A percentile compares a stretch with the other conserved stretches of the same genome.
These are phyloP conservation scores for Thalassiosira livingstoniorum DNA, from an alignment of 352 stramenopile genomes.

Conservation along the genomic window DNA sequence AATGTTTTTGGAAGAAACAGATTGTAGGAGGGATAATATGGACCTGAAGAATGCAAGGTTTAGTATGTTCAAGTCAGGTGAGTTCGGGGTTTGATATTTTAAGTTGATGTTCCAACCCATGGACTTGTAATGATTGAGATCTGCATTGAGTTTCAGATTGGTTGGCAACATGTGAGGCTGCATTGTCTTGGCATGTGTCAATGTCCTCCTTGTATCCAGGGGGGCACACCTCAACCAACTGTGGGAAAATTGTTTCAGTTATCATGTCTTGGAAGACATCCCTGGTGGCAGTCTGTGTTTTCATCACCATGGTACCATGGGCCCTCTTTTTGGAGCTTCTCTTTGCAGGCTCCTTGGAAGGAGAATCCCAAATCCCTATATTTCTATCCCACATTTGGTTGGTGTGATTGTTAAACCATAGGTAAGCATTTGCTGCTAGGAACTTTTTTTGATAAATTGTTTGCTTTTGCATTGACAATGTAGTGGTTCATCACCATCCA, in stretches of 20 bases:
- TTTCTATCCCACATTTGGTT: conserved; percentile 29
- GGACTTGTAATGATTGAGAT: too few species aligned
- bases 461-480: conserved; percentile 23
- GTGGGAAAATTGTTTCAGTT: conserved; percentile 27
- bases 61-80: conserved; percentile 42
- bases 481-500: conserved; percentile 5
- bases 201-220: conserved; percentile 8
- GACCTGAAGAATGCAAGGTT: conserved; percentile 46
- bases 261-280: conserved; percentile 6
- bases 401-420: background rate
- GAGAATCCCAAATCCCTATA: conserved; percentile 31
- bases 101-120: background rate
- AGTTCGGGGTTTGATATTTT: conserved; percentile 36
- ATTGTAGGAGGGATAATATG: conserved; percentile 34
- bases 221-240: conserved; percentile 28
- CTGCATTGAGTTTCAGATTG: conserved; percentile 2
- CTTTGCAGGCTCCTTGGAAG: background rate
- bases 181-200: conserved; percentile 18
- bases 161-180: background rate
- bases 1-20: conserved; percentile 16
- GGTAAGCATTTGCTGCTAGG: conserved; percentile 6
- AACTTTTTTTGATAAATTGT: conserved; percentile 18
- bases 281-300: background rate
- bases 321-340: conserved; percentile 20
- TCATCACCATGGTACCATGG: background rate